These are phyloP conservation scores for Coemansia aciculifera DNA, from an alignment of 192 early-diverging fungal species.

Conservation along the genomic window DNA sequence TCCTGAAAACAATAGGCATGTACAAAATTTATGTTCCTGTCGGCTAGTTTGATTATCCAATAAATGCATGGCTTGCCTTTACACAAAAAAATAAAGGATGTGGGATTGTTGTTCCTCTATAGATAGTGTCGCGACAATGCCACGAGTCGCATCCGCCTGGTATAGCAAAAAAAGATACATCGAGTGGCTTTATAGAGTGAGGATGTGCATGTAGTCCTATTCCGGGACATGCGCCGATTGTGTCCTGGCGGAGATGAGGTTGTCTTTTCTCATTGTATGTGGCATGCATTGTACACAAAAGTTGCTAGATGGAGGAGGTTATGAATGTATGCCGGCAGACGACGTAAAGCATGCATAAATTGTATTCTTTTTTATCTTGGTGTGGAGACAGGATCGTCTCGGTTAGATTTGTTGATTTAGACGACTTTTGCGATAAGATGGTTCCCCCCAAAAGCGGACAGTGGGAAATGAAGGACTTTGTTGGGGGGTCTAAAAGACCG, in stretches of 20 bases:
- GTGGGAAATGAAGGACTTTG: background rate
- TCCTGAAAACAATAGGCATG: background rate
- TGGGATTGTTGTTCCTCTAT: background rate
- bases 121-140: constrained; percentile 5
- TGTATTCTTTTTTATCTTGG: background rate
- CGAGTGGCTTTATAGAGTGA: constrained; percentile 1
- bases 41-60: background rate
- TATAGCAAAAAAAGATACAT: background rate
- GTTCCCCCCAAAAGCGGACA: background rate
- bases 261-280: background rate
- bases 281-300: background rate
- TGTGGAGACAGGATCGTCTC: background rate
- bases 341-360: constrained; percentile 1
- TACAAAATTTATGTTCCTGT: background rate
- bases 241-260: background rate
- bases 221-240: background rate
- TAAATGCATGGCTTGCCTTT: constrained; percentile 3
- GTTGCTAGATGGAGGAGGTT: background rate
- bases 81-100: background rate
- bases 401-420: background rate
- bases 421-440: background rate
- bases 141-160: background rate
- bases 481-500: background rate
- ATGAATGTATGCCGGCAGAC: constrained; percentile 1
- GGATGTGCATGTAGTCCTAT: constrained; percentile 5